phyloP scores from a whole-genome alignment of 2,329 filamentous ascomycete species.

The Paecilomyces niveus region DNA sequence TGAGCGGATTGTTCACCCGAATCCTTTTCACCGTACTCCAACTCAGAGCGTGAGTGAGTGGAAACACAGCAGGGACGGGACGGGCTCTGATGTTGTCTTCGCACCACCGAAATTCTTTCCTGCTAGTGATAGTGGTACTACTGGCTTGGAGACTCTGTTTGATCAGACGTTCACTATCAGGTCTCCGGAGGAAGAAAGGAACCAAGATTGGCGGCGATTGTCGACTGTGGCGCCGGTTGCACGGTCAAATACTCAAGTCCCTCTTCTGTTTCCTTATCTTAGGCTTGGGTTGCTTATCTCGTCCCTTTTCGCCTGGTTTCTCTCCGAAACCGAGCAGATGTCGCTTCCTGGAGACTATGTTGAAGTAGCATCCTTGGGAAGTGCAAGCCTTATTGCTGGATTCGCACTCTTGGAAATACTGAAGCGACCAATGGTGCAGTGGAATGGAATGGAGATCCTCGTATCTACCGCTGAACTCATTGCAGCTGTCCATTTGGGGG shows the following conservation, averaged over 20 bases:
- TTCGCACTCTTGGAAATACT: conserved; percentile 32
- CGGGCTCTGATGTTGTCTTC: conserved; percentile 25
- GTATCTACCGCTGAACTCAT: conserved; percentile 30
- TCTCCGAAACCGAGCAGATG: conserved; percentile 23
- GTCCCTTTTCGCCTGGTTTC: conserved; percentile 25
- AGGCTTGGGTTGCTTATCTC: conserved; percentile 21
- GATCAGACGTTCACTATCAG: conserved; percentile 37
- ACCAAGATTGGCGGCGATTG: conserved; percentile 11
- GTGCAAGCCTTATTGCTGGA: conserved; percentile 32
- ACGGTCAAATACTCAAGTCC: conserved; percentile 6
- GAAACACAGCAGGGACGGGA: background rate
- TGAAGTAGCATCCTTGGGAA: conserved; percentile 30
- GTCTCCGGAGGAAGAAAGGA: conserved; percentile 19
- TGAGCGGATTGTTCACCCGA: conserved; percentile 27
- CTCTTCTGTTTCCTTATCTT: conserved; percentile 20
- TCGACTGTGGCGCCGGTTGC: background rate
- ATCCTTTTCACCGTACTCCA: conserved; percentile 30
- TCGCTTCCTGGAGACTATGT: conserved; percentile 29
- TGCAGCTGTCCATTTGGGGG: conserved; percentile 32
- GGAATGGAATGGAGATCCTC: conserved; percentile 33
- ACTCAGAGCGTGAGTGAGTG: conserved; percentile 14
- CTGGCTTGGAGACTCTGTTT: conserved; percentile 41
- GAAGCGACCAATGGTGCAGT: conserved; percentile 28
- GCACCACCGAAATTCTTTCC: conserved; percentile 42
- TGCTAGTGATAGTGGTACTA: conserved; percentile 31